phyloP scores from a whole-genome alignment of 2,329 filamentous ascomycete species.

The Lasiodiplodia sp. region DNA sequence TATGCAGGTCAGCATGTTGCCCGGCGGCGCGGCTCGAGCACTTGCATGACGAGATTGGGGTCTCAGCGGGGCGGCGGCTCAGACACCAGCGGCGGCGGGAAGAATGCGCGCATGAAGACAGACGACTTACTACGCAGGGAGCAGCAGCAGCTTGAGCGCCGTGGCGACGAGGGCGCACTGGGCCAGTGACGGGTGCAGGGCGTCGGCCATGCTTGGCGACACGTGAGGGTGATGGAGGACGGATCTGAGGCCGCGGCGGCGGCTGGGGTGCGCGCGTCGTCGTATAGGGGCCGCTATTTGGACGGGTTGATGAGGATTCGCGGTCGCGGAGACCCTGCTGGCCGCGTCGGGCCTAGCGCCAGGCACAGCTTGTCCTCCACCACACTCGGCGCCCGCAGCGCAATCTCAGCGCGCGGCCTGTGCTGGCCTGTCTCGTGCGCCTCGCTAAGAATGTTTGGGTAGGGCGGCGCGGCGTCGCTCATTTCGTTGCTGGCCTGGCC shows the following conservation, averaged over 20 bases:
- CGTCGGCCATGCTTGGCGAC: conserved; percentile 25
- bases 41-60: conserved; percentile 17
- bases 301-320: conserved; percentile 20
- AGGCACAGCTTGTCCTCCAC: conserved; percentile 4
- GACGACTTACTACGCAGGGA: conserved; percentile 85
- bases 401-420: conserved; percentile 20
- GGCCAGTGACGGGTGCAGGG: conserved; percentile 79
- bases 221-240: conserved; percentile 6
- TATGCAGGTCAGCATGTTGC: conserved; percentile 47
- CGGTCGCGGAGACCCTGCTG: not conserved
- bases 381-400: conserved; percentile 5
- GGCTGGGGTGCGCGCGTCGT: not conserved
- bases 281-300: conserved; percentile 24
- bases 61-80: conserved; percentile 12
- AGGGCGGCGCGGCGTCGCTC: conserved; percentile 22
- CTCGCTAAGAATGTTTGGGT: conserved; percentile 26
- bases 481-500: conserved; percentile 16
- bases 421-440: conserved; percentile 22
- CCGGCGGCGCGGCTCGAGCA: conserved; percentile 22
- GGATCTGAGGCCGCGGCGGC: conserved; percentile 13
- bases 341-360: conserved; percentile 9
- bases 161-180: conserved; percentile 88
- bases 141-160: conserved; percentile 88
- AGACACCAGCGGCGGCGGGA: conserved; percentile 4
- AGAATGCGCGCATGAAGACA: conserved; percentile 18